Percentiles rank a stretch among this genome's conserved stretches.
phyloP scores from a whole-genome alignment of 169 alveolate genomes.

The Eimeria necatrix region DNA sequence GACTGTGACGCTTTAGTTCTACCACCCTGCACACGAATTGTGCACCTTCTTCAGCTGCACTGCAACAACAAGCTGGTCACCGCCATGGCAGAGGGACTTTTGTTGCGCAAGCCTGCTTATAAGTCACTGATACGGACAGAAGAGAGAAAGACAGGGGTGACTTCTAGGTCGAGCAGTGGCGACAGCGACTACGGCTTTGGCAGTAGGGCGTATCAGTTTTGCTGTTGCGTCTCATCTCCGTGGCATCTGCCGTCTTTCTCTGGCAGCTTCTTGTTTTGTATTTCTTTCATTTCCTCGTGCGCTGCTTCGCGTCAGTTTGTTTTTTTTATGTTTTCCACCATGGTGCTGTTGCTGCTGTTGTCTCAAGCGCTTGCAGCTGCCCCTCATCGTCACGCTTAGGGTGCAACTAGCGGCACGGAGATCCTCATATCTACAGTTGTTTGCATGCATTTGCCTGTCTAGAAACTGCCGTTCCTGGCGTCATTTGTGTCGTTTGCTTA shows the following conservation, averaged over 20 bases:
- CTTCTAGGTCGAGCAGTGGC: slow-evolving; percentile 52
- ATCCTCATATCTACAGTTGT: no score
- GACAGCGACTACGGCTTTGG: slow-evolving; percentile 35
- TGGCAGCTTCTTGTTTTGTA: neutral
- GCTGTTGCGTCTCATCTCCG: neutral
- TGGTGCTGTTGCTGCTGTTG: neutral
- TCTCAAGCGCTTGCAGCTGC: neutral
- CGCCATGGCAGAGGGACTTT: slow-evolving; percentile 58
- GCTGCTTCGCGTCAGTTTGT: neutral
- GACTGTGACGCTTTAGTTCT: slow-evolving; percentile 75
- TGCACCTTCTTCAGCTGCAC: slow-evolving; percentile 65
- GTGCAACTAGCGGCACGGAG: no score
- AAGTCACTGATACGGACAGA: neutral
- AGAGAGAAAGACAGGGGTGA: neutral
- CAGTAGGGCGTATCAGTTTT: neutral
- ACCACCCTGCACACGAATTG: slow-evolving; percentile 75
- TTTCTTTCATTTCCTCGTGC: neutral
- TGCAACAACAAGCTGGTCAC: slow-evolving; percentile 53
- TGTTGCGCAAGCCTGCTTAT: slow-evolving; percentile 47
- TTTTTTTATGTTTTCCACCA: neutral
- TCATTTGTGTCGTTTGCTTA: neutral
- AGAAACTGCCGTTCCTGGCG: neutral
- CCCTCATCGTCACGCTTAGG: no score
- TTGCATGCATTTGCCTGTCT: neutral
- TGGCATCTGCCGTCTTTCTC: neutral